phyloP scores from a whole-genome alignment of 2,329 filamentous ascomycete species.

The Fusarium siculi region DNA sequence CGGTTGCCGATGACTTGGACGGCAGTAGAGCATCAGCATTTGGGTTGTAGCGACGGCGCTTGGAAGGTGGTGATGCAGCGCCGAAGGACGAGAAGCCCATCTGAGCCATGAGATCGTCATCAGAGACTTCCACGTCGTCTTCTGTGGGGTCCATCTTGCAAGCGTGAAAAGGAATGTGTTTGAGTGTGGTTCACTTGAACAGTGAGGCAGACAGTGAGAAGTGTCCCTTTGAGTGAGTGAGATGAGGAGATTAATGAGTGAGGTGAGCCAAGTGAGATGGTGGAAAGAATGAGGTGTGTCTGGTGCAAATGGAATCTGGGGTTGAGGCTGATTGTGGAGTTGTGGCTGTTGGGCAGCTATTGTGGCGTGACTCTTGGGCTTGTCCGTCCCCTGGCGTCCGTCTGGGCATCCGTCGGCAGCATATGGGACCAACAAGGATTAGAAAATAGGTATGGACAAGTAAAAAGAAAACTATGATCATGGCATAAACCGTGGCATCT shows the following conservation, averaged over 20 bases:
- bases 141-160: slow-evolving; percentile 10
- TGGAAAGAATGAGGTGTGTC: slow-evolving; percentile 29
- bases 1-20: slow-evolving; percentile 46
- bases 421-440: slow-evolving; percentile 1
- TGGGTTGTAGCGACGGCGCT: slow-evolving; percentile 75
- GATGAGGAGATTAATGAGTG: slow-evolving; percentile 9
- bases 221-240: background rate
- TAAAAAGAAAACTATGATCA: background rate
- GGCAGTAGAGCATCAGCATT: slow-evolving; percentile 57
- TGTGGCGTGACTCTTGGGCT: slow-evolving; percentile 21
- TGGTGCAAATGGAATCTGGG: slow-evolving; percentile 40
- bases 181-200: background rate
- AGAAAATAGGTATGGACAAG: background rate
- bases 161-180: background rate
- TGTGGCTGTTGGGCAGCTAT: slow-evolving; percentile 31
- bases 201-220: background rate
- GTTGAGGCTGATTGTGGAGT: slow-evolving; percentile 31
- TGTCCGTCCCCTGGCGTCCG: background rate
- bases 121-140: slow-evolving; percentile 16
- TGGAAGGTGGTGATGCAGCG: slow-evolving; percentile 61
- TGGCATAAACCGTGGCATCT: background rate
- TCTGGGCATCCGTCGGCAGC: background rate
- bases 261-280: slow-evolving; percentile 19
- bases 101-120: slow-evolving; percentile 67
- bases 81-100: slow-evolving; percentile 82